These are phyloP conservation scores for Globisporangium cederbergense DNA, from an alignment of 352 stramenopile species.

Conservation along the genomic window DNA sequence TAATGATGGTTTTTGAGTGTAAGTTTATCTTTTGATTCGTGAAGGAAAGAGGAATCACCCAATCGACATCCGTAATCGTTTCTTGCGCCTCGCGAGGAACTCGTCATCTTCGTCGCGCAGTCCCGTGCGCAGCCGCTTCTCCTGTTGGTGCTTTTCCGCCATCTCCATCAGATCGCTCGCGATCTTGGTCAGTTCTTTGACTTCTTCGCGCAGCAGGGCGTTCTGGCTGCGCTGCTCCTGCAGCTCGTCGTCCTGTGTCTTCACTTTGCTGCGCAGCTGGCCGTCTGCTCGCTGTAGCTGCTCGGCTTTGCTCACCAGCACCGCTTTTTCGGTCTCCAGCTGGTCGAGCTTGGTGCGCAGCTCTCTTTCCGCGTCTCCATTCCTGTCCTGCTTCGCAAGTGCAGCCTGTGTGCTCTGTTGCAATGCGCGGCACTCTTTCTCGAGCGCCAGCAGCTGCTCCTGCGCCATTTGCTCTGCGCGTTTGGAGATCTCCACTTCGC, in stretches of 20 bases:
- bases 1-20: conserved; percentile 1
- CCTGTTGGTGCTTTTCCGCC: conserved; percentile 48
- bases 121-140: conserved; percentile 21
- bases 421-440: conserved; percentile 28
- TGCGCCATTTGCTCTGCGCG: conserved; percentile 30
- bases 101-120: conserved; percentile 11
- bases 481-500: conserved; percentile 27
- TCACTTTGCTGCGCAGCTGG: conserved; percentile 46
- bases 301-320: conserved; percentile 53
- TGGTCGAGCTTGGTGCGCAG: conserved; percentile 32
- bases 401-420: conserved; percentile 25
- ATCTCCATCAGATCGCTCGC: conserved; percentile 69
- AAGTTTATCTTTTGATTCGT: conserved; percentile 9
- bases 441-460: conserved; percentile 27
- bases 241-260: conserved; percentile 43
- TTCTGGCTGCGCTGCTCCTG: conserved; percentile 31
- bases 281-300: conserved; percentile 60
- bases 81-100: conserved; percentile 18
- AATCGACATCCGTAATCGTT: conserved; percentile 22
- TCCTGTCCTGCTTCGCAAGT: conserved; percentile 22
- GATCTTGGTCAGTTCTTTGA: conserved; percentile 54
- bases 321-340: conserved; percentile 68
- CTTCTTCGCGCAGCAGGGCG: conserved; percentile 35
- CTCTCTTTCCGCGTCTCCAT: conserved; percentile 23
- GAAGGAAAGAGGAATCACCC: conserved; percentile 7